Evolutionary conservation across 1,139 yeast genomes (phyloP).

Genomic region (Saccharomyces hybrid): DNA sequence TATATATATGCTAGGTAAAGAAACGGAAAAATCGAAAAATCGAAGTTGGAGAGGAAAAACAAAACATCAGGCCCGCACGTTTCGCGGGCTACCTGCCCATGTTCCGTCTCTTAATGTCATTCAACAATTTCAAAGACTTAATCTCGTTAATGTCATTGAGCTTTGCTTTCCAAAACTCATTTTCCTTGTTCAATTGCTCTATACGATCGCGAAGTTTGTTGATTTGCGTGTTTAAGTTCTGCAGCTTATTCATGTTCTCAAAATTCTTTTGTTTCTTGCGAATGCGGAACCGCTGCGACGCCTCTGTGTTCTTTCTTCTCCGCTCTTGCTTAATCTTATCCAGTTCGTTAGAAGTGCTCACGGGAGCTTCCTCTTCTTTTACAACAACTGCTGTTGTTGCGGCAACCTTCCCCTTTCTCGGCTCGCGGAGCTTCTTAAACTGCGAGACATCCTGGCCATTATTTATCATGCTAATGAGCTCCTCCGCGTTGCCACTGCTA

Average conservation of each 20-base stretch:
- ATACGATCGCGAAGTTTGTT: constrained; percentile 19
- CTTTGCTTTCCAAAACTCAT: constrained; percentile 23
- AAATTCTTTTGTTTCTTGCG: constrained; percentile 24
- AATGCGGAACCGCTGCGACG: constrained; percentile 27
- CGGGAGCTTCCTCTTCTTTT: neutral
- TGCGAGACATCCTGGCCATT: constrained; percentile 10
- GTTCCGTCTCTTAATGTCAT: constrained; percentile 20
- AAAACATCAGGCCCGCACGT: neutral
- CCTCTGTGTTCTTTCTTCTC: constrained; percentile 26
- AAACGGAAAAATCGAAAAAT: neutral
- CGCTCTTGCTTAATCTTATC: constrained; percentile 9
- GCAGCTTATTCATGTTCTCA: constrained; percentile 19
- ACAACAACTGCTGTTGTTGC: neutral
- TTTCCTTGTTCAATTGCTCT: constrained; percentile 21
- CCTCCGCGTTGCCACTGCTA: constrained; percentile 25
- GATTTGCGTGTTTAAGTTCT: constrained; percentile 18
- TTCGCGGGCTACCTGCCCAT: neutral
- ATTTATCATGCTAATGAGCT: constrained; percentile 24
- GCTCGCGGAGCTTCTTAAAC: neutral
- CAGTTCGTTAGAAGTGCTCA: neutral
- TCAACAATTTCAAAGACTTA: constrained; percentile 22
- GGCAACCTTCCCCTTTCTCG: neutral
- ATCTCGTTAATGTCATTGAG: constrained; percentile 24
- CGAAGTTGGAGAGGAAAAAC: neutral
- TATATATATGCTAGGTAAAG: neutral